Evolutionary conservation across 441 rosid species (phyloP), one percentile per base, ranked within the genome.

Genomic region (Pelargonium exstipulatum): DNA sequence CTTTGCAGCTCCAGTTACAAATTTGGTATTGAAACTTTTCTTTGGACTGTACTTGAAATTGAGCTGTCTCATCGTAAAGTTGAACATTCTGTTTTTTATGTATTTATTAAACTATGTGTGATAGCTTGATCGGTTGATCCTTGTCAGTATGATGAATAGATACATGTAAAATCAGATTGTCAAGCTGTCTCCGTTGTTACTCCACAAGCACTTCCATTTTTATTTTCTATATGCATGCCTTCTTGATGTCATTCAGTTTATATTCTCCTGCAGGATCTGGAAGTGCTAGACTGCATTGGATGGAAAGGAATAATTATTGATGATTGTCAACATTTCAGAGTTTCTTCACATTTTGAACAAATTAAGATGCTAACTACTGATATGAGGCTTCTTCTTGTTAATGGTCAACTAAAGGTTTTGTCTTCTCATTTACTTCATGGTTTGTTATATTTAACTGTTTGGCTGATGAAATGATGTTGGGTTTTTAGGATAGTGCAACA

Each of bases 221-320:
- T 10, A 9, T 46, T 46, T 22, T 60, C 14, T 40, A 40, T 40
- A 40, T 40, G 43, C 43, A 40, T 8, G 43, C 43, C 43, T 40
- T 40, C 43, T 40, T 10, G 8, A 40, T 40, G 43, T 40, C 43
- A 40, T 40, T 40, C 43, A 40, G 43, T 40, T 40, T 40, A 40
- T 40, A 40, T 76, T 57, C 16, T 67, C 78, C 58, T 82, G 77
- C 88, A 87, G 92, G 92, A 87, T 78, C 49, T 81, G 58, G 37
- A 67, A 46, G 62, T 79, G 22, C 71, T 87, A 62, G 12, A 51
- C 49, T 69, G 66, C 24, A 78, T 77, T 62, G 76, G 73, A 69
- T 87, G 91, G 91, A 84, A 82, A 69, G 81, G 80, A 58, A 26
- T 87, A 58, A 73, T 85, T 53, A 70, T 87, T 69, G 89, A 87